Conservation (phyloP, 257 asterid genomes). For the Rauvolfia tetraphylla region DNA sequence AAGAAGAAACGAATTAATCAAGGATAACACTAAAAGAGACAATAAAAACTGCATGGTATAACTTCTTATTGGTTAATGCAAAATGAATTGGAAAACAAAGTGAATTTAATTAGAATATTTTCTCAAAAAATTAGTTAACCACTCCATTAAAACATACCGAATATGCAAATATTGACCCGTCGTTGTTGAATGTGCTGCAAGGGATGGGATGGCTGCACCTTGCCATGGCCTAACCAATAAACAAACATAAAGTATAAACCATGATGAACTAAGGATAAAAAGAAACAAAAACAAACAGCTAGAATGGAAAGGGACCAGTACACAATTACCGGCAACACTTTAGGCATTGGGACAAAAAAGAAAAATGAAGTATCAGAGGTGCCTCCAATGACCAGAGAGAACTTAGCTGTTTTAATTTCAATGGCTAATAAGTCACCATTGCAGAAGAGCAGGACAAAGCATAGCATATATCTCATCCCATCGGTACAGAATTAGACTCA, state of each 20-base stretch:
- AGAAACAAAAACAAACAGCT: too few species aligned
- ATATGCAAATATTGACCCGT: conserved; percentile 85
- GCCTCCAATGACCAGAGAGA: neutral
- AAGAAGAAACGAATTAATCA: conserved; percentile 2
- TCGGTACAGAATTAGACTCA: neutral
- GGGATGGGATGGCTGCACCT: conserved; percentile 87
- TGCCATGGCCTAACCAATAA: conserved; percentile 59
- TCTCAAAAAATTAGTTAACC: neutral
- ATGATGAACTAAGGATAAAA: neutral
- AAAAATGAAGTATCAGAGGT: neutral
- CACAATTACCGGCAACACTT: neutral
- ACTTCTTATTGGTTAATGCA: neutral
- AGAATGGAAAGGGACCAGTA: neutral
- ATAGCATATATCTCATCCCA: neutral
- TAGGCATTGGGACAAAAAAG: neutral
- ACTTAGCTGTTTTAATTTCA: neutral
- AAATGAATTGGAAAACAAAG: neutral
- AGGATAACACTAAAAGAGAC: neutral
- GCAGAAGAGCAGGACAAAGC: neutral
- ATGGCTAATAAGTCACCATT: neutral
- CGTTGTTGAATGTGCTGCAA: conserved; percentile 78
- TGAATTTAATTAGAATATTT: neutral
- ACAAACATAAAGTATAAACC: conserved; percentile 12
- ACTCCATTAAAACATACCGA: conserved; percentile 42
- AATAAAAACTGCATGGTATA: neutral